Evolutionary conservation across 768 basidiomycete species (phyloP).

Genomic region (Rubroboletus satanas): DNA sequence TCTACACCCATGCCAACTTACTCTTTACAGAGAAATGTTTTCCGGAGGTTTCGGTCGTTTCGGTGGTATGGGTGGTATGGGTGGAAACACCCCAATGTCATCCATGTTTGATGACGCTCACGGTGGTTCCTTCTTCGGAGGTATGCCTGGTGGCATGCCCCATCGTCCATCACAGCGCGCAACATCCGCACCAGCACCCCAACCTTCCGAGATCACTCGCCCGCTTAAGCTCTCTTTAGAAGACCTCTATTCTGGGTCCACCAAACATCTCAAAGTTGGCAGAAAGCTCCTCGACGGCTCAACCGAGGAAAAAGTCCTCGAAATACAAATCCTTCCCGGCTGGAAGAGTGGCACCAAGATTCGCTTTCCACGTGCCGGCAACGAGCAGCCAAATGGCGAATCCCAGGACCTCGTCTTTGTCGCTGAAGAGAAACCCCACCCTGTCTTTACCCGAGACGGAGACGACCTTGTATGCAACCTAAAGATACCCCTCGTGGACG

Average conservation of each 20-base stretch:
- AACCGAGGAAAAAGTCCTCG: slow-evolving; percentile 83
- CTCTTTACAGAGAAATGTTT: slow-evolving; percentile 53
- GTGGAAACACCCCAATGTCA: slow-evolving; percentile 31
- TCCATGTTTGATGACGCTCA: slow-evolving; percentile 40
- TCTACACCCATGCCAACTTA: slow-evolving; percentile 2
- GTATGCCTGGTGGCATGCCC: slow-evolving; percentile 59
- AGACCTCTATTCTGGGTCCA: slow-evolving; percentile 80
- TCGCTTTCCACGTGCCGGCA: slow-evolving; percentile 82
- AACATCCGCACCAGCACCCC: slow-evolving; percentile 29
- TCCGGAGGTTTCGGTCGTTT: slow-evolving; percentile 34
- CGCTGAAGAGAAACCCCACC: slow-evolving; percentile 92
- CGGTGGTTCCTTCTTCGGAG: slow-evolving; percentile 35
- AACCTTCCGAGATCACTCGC: slow-evolving; percentile 62
- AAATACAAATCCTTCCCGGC: slow-evolving; percentile 77
- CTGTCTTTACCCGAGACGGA: slow-evolving; percentile 69
- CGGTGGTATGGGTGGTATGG: slow-evolving; percentile 39
- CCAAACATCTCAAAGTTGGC: slow-evolving; percentile 85
- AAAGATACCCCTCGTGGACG: slow-evolving; percentile 76
- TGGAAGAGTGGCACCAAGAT: slow-evolving; percentile 98
- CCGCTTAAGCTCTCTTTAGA: slow-evolving; percentile 83
- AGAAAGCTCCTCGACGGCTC: slow-evolving; percentile 67
- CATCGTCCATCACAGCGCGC: slow-evolving; percentile 35
- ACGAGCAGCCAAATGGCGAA: slow-evolving; percentile 65
- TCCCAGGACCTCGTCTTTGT: slow-evolving; percentile 93
- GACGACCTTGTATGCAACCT: slow-evolving; percentile 69